Base-by-base conservation (phyloP, 768 basidiomycete genomes). In the Leccinellum rugosiceps region DNA sequence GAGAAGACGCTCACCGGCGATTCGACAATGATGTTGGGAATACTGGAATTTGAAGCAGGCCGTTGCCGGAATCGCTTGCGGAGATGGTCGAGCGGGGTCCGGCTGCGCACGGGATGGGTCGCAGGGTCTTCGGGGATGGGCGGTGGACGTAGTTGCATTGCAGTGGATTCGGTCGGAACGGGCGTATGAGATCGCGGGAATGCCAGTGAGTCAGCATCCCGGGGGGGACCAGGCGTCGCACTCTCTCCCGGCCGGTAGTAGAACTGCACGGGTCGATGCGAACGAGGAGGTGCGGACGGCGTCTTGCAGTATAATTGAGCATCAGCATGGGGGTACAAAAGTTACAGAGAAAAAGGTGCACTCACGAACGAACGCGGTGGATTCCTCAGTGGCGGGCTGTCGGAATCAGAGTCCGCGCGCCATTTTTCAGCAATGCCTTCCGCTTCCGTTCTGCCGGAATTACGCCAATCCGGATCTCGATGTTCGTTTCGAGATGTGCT, bases 1-100 rank as follows among this genome's bases (percentile, higher is more conserved):
- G 25, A n/a, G 30, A 31, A 31, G 30, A 21, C 30, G 21, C 68
- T 76, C 62, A 81, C 81, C 13, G 81, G 81, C 15, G 81, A 74
- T 65, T 80, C 74, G 30, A 82, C 72, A 35, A 76, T 59, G 53
- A 81, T 82, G 35, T 73, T 70, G 3, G 75, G 77, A 19, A 80
- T 71, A 11, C 72, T 75, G 15, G 65, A 62, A 31, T 67, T 67
- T 0, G 78, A 78, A 7, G 58, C 44, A 2, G 67, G 65, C 4
- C 74, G 73, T 47, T 68, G 66, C 35, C 68, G 69, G 62, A 68
- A 64, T 48, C 67, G 59, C 32, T 67, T 52, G 25, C 67, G 59
- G 51, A 74, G 59, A 50, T 69, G 48, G 21, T 72, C 59, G 19
- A 63, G 25, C 4, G 65, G 61, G 49, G 66, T 53, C 15, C 64